Percentiles rank a stretch among this genome's conserved stretches.
Conservation (phyloP, 1,139 yeast genomes). For the Taphrina betulina region DNA sequence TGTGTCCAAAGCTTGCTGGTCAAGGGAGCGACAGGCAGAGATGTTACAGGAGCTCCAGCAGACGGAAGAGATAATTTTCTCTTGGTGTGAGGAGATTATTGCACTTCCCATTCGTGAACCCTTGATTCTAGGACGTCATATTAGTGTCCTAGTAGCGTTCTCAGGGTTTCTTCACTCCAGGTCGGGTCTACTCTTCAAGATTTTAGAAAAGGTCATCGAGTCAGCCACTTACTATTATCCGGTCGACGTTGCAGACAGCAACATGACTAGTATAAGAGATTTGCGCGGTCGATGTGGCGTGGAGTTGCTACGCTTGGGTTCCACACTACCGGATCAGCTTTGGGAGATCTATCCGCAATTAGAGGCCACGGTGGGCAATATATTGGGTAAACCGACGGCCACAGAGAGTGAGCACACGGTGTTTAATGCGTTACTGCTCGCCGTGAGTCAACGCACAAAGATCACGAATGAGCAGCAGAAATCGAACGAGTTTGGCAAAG, state of each 20-base stretch:
- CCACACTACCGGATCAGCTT: constrained; percentile 34
- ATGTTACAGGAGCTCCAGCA: not conserved
- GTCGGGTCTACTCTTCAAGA: constrained; percentile 62
- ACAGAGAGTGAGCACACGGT: constrained; percentile 32
- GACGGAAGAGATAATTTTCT: constrained; percentile 1
- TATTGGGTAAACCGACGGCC: constrained; percentile 17
- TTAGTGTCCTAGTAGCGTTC: constrained; percentile 92
- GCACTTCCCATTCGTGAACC: constrained; percentile 74
- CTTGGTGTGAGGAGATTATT: constrained; percentile 31
- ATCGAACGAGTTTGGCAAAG: constrained; percentile 66
- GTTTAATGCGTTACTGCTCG: constrained; percentile 63
- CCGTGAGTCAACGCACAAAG: constrained; percentile 83
- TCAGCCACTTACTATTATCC: constrained; percentile 88
- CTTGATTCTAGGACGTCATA: constrained; percentile 73
- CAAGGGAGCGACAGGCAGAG: constrained; percentile 2
- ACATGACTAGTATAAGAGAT: constrained; percentile 78
- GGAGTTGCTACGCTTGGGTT: constrained; percentile 52
- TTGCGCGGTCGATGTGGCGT: constrained; percentile 91
- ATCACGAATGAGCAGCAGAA: constrained; percentile 60
- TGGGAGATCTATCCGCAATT: constrained; percentile 36
- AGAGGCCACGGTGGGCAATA: constrained; percentile 31
- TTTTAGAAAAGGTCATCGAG: constrained; percentile 80
- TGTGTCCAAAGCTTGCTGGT: not conserved
- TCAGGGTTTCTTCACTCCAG: constrained; percentile 86
- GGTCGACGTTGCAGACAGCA: constrained; percentile 50